These are phyloP conservation scores for Moelleriella libera DNA, from an alignment of 2,329 filamentous ascomycete genomes.

Conservation along the genomic window DNA sequence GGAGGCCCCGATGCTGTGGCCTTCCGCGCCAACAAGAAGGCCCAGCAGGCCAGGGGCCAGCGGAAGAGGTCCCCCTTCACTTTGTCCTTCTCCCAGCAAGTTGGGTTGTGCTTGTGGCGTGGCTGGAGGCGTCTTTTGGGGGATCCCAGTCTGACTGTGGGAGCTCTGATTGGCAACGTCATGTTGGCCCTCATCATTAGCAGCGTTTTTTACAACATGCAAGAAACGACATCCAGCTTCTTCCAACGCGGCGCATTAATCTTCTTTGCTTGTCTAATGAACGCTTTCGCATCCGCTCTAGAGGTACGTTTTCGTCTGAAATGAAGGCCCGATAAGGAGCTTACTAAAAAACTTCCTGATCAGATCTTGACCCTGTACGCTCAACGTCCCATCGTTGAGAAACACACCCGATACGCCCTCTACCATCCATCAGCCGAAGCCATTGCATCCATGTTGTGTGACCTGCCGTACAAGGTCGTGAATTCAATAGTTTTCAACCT, in stretches of 20 bases:
- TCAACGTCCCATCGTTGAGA: conserved; percentile 85
- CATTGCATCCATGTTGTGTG: conserved; percentile 72
- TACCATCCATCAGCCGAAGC: conserved; percentile 86
- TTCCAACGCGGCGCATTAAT: conserved; percentile 66
- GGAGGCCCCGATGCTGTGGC: conserved; percentile 39
- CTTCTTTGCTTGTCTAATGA: conserved; percentile 80
- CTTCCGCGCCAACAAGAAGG: conserved; percentile 39
- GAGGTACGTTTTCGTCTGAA: conserved; percentile 32
- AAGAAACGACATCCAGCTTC: conserved; percentile 53
- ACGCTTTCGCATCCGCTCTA: conserved; percentile 67
- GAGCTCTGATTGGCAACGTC: conserved; percentile 56
- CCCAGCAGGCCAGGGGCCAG: conserved; percentile 41
- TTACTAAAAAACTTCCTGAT: not conserved
- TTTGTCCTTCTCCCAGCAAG: conserved; percentile 61
- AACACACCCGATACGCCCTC: conserved; percentile 72
- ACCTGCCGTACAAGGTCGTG: conserved; percentile 65
- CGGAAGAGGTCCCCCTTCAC: conserved; percentile 69
- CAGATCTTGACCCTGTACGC: conserved; percentile 73
- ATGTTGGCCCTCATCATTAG: conserved; percentile 65
- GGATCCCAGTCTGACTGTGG: conserved; percentile 62
- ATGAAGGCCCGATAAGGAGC: not conserved
- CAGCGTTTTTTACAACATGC: conserved; percentile 69
- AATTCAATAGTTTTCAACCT: conserved; percentile 68
- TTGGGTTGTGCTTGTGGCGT: conserved; percentile 66
- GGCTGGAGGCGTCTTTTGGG: conserved; percentile 64